Evolutionary conservation across 495 filamentous ascomycete genomes (phyloP).

Genomic region (Penicillium paradoxum): DNA sequence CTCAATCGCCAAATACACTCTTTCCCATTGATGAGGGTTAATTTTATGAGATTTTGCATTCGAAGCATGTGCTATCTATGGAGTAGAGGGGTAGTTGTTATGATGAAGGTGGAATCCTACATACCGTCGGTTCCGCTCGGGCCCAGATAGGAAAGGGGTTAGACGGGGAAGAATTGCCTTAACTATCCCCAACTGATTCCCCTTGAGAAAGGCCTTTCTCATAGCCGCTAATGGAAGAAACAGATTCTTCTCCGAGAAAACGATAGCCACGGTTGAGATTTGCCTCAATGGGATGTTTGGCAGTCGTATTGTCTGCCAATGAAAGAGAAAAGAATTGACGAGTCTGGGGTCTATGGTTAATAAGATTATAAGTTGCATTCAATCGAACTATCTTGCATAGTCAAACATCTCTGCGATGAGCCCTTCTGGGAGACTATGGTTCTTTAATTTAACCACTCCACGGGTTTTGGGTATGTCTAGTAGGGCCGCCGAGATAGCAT

Average conservation of each 20-base stretch:
- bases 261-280: conserved; percentile 54
- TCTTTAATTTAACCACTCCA: conserved; percentile 22
- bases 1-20: conserved; percentile 13
- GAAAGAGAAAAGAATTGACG: conserved; percentile 39
- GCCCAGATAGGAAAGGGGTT: too few species aligned
- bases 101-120: too few species aligned
- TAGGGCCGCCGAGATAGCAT: conserved; percentile 9
- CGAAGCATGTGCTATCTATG: background rate
- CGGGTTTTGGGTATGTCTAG: conserved; percentile 20
- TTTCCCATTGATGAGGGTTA: conserved; percentile 35
- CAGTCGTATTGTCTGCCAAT: conserved; percentile 40
- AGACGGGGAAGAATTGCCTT: conserved; percentile 12
- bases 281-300: conserved; percentile 51
- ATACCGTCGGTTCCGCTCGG: too few species aligned
- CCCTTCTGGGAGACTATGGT: conserved; percentile 24
- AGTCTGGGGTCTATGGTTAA: background rate
- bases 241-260: conserved; percentile 47
- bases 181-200: conserved; percentile 22
- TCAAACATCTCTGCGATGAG: conserved; percentile 21
- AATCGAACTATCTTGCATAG: conserved; percentile 9
- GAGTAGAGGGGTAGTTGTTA: too few species aligned
- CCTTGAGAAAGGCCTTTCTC: conserved; percentile 30
- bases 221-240: conserved; percentile 50
- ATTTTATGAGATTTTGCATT: background rate
- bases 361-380: background rate